Evolutionary conservation across 192 early-diverging fungal species (phyloP).

Genomic region (Coemansia sp.): DNA sequence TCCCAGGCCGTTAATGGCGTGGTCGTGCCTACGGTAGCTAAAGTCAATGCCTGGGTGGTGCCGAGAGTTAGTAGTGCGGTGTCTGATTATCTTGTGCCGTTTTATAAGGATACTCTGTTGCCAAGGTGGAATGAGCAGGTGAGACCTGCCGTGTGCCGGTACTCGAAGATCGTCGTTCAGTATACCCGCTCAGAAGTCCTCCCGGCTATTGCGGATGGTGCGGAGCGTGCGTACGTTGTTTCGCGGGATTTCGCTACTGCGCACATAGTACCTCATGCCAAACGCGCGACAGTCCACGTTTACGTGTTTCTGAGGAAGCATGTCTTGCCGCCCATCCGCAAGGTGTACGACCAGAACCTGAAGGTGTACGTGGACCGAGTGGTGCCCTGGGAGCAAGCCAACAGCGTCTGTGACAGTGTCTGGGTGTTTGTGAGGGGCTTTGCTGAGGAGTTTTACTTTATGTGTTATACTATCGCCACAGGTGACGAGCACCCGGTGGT

Average conservation of each 20-base stretch:
- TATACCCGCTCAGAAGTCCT: slow-evolving; percentile 40
- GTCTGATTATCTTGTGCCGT: slow-evolving; percentile 38
- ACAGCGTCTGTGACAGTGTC: slow-evolving; percentile 1
- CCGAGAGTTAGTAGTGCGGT: slow-evolving; percentile 30
- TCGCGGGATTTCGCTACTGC: slow-evolving; percentile 29
- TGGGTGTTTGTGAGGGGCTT: slow-evolving; percentile 19
- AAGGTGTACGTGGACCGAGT: slow-evolving; percentile 47
- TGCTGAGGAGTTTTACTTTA: slow-evolving; percentile 49
- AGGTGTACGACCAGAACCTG: slow-evolving; percentile 28
- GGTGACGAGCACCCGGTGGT: slow-evolving; percentile 47
- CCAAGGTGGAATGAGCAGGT: slow-evolving; percentile 51
- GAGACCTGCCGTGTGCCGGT: slow-evolving; percentile 34
- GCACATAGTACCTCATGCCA: slow-evolving; percentile 38
- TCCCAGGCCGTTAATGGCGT: slow-evolving; percentile 7
- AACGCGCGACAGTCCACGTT: slow-evolving; percentile 17
- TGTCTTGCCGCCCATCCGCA: slow-evolving; percentile 33
- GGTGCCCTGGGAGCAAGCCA: slow-evolving; percentile 52
- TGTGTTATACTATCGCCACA: slow-evolving; percentile 50
- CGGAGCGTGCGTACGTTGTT: neutral
- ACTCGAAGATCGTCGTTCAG: slow-evolving; percentile 25
- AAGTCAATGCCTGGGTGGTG: slow-evolving; percentile 18
- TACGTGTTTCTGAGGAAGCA: slow-evolving; percentile 27
- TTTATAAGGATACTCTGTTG: slow-evolving; percentile 35
- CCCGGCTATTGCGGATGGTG: slow-evolving; percentile 40
- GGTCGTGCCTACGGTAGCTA: slow-evolving; percentile 19